Conservation (phyloP, 805 yeast genomes). For the Yamadazyma tumulicola region DNA sequence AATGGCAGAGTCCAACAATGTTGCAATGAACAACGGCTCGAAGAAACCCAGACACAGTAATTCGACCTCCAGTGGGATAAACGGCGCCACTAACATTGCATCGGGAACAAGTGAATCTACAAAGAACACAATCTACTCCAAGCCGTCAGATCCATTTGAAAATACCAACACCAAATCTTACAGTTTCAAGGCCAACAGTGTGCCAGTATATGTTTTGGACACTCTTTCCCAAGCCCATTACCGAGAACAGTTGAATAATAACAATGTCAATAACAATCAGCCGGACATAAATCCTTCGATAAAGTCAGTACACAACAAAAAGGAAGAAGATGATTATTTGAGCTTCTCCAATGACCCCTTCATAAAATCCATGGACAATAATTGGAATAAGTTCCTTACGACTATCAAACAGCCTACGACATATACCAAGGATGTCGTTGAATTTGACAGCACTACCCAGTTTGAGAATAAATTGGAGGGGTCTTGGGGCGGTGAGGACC, state of each 20-base stretch:
- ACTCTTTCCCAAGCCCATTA: conserved; percentile 43
- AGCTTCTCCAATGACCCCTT: conserved; percentile 38
- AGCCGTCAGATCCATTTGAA: conserved; percentile 21
- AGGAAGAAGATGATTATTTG: conserved; percentile 28
- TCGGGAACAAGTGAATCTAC: conserved; percentile 1
- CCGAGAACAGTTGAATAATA: conserved; percentile 32
- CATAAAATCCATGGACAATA: conserved; percentile 36
- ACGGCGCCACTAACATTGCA: too few species aligned
- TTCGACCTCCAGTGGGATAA: not conserved
- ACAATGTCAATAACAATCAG: conserved; percentile 22
- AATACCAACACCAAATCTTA: conserved; percentile 22
- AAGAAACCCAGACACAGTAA: not conserved
- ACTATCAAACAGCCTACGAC: conserved; percentile 46
- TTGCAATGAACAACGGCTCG: too few species aligned
- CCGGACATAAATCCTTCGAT: conserved; percentile 8
- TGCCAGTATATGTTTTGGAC: conserved; percentile 67
- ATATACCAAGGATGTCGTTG: conserved; percentile 24
- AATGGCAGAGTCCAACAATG: not conserved
- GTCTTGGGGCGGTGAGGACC: conserved; percentile 70
- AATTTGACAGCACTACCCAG: conserved; percentile 21
- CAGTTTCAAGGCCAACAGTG: conserved; percentile 32
- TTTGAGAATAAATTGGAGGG: conserved; percentile 43
- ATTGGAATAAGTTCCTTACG: conserved; percentile 50
- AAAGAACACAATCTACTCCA: not conserved
- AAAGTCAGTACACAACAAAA: conserved; percentile 5